These are phyloP conservation scores for Leishmania major DNA, from an alignment of 208 protist genomes.

Conservation along the genomic window DNA sequence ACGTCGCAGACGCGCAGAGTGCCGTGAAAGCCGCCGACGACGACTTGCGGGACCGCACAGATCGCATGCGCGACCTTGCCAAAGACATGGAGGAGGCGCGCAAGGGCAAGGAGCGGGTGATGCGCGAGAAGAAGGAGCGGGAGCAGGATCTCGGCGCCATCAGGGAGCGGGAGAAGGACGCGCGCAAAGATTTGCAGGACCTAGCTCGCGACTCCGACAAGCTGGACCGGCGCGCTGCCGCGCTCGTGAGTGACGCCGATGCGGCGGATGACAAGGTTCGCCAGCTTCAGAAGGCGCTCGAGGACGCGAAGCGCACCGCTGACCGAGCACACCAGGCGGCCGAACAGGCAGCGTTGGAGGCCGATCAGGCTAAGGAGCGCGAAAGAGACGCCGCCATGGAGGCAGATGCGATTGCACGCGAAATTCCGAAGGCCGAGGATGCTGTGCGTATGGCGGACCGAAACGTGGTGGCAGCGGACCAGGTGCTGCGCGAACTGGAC, in stretches of 20 bases:
- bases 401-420: constrained; percentile 66
- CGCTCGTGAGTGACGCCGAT: constrained; percentile 60
- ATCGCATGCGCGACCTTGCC: constrained; percentile 83
- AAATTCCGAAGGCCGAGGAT: constrained; percentile 82
- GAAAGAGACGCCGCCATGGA: constrained; percentile 72
- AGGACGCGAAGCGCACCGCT: constrained; percentile 76
- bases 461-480: constrained; percentile 63
- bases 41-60: constrained; percentile 77
- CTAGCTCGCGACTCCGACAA: constrained; percentile 76
- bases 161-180: constrained; percentile 78
- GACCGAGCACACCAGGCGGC: constrained; percentile 75
- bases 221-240: constrained; percentile 65
- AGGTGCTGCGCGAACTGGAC: constrained; percentile 84
- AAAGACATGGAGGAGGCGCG: constrained; percentile 82
- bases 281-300: constrained; percentile 83
- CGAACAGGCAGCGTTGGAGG: constrained; percentile 71
- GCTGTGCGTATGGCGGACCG: constrained; percentile 74
- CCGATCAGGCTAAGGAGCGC: constrained; percentile 61
- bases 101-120: constrained; percentile 71
- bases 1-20: constrained; percentile 63
- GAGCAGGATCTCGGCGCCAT: constrained; percentile 71
- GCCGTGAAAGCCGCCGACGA: constrained; percentile 68
- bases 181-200: constrained; percentile 77
- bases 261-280: constrained; percentile 88
- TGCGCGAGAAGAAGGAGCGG: constrained; percentile 84